Percentiles rank a stretch among this genome's conserved stretches.
phyloP scores from a whole-genome alignment of 805 yeast genomes.

The Teunomyces panamensis region DNA sequence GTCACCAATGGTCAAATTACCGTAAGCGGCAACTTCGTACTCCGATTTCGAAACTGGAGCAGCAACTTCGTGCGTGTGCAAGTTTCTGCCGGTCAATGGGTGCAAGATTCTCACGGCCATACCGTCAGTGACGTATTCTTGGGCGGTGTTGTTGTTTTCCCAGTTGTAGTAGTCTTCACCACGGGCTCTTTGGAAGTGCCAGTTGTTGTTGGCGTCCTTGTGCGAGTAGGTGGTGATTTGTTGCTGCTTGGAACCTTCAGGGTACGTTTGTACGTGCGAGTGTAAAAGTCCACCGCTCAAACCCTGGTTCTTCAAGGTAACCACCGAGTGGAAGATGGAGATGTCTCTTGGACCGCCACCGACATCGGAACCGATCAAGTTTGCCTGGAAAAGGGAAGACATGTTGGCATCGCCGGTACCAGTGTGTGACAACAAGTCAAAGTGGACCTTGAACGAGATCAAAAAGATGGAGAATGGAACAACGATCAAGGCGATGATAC shows the following conservation, averaged over 20 bases:
- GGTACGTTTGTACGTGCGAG: slow-evolving; percentile 46
- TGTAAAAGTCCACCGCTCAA: slow-evolving; percentile 45
- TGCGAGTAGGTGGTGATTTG: slow-evolving; percentile 47
- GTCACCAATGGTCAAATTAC: slow-evolving; percentile 64
- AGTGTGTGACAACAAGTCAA: slow-evolving; percentile 65
- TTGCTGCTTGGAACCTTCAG: slow-evolving; percentile 47
- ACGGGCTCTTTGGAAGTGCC: slow-evolving; percentile 49
- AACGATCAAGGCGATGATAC: slow-evolving; percentile 59
- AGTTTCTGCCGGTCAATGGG: slow-evolving; percentile 57
- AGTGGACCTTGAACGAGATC: slow-evolving; percentile 70
- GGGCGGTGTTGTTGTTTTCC: slow-evolving; percentile 24
- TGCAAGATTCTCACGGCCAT: slow-evolving; percentile 62
- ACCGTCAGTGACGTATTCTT: slow-evolving; percentile 52
- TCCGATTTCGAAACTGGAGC: slow-evolving; percentile 58
- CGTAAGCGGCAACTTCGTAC: slow-evolving; percentile 72
- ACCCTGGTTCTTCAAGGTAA: slow-evolving; percentile 42
- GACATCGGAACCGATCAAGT: slow-evolving; percentile 62
- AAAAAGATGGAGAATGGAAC: slow-evolving; percentile 64
- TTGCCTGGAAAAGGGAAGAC: slow-evolving; percentile 82
- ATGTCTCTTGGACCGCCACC: slow-evolving; percentile 69
- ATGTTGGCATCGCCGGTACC: slow-evolving; percentile 82
- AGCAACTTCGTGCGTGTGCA: slow-evolving; percentile 66
- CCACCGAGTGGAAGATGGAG: slow-evolving; percentile 47
- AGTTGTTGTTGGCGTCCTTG: slow-evolving; percentile 44
- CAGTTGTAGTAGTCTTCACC: slow-evolving; percentile 31